A percentile compares a stretch with the other conserved stretches of the same genome.
Evolutionary conservation across 192 early-diverging fungal genomes (phyloP).

Genomic region (Umbelopsis sp.): DNA sequence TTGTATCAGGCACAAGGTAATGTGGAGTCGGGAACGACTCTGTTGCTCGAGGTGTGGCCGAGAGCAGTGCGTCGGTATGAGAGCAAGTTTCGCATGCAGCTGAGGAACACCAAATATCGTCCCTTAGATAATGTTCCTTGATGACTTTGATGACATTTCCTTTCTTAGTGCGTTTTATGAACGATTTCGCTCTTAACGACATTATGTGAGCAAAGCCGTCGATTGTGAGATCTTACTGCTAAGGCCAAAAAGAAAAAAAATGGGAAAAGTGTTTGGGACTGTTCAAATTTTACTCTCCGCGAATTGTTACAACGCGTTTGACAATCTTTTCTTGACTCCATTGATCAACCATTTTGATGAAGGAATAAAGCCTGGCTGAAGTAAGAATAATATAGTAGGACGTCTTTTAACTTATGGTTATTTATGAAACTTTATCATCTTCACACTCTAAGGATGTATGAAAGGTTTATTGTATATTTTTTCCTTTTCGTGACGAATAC

Average conservation of each 20-base stretch:
- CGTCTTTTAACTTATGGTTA: no score
- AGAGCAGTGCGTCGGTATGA: conserved; percentile 46
- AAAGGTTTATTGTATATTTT: no score
- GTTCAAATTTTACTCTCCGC: not conserved
- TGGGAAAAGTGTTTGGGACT: conserved; percentile 1
- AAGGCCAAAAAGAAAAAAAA: not conserved
- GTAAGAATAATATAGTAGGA: no score
- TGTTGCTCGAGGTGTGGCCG: conserved; percentile 52
- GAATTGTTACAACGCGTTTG: no score
- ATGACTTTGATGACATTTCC: conserved; percentile 93
- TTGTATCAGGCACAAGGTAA: conserved; percentile 94
- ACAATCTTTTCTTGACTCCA: no score
- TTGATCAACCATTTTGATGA: no score
- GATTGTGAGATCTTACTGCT: not conserved
- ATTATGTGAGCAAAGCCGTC: not conserved
- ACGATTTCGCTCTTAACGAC: conserved; percentile 75
- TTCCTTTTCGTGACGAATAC: no score
- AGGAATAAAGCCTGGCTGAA: no score
- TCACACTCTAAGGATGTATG: no score
- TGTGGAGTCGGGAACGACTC: conserved; percentile 55
- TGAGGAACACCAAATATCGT: conserved; percentile 90
- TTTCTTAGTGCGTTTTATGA: conserved; percentile 88
- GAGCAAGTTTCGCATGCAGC: conserved; percentile 57
- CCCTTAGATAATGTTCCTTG: conserved; percentile 95
- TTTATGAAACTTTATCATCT: no score